Percentiles rank a stretch among this genome's conserved stretches.
These are phyloP conservation scores for Nitzschia sp. DNA, from an alignment of 108 stramenopile genomes.

Conservation along the genomic window DNA sequence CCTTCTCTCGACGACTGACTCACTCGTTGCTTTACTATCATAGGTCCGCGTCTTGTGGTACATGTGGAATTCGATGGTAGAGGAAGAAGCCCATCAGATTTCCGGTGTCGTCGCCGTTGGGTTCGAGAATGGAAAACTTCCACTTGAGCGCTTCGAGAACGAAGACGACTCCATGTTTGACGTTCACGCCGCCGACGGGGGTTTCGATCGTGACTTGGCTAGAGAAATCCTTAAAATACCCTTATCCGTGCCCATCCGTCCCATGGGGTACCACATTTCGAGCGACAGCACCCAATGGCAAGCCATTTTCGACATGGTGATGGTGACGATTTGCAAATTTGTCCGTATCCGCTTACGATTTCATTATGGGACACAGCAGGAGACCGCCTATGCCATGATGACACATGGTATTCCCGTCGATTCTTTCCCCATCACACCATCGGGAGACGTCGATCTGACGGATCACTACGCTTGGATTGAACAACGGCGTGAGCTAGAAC, in stretches of 20 bases:
- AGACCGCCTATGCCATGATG: conserved; percentile 23
- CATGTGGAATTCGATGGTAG: conserved; percentile 28
- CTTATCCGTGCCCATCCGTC: conserved; percentile 24
- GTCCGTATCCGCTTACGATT: not conserved
- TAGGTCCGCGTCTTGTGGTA: not conserved
- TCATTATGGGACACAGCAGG: conserved; percentile 9
- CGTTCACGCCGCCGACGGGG: conserved; percentile 9
- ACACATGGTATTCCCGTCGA: conserved; percentile 30
- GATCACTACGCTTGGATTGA: conserved; percentile 8
- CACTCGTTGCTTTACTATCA: too few relatives aligned
- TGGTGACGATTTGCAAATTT: conserved; percentile 28
- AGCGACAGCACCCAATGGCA: conserved; percentile 30
- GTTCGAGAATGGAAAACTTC: conserved; percentile 19
- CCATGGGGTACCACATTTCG: conserved; percentile 29
- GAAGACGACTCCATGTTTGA: not conserved
- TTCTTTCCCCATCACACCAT: conserved; percentile 8
- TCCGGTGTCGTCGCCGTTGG: conserved; percentile 30
- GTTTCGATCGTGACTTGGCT: conserved; percentile 27
- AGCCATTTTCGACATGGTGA: conserved; percentile 28
- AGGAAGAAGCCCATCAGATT: conserved; percentile 31
- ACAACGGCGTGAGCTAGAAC: conserved; percentile 5
- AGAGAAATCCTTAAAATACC: conserved; percentile 22
- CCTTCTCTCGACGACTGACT: too few relatives aligned
- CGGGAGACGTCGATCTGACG: not conserved
- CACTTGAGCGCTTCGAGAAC: conserved; percentile 25